Percentiles rank a stretch among this genome's conserved stretches.
phyloP scores from a whole-genome alignment of 768 basidiomycete genomes.

The Suillus sp. region DNA sequence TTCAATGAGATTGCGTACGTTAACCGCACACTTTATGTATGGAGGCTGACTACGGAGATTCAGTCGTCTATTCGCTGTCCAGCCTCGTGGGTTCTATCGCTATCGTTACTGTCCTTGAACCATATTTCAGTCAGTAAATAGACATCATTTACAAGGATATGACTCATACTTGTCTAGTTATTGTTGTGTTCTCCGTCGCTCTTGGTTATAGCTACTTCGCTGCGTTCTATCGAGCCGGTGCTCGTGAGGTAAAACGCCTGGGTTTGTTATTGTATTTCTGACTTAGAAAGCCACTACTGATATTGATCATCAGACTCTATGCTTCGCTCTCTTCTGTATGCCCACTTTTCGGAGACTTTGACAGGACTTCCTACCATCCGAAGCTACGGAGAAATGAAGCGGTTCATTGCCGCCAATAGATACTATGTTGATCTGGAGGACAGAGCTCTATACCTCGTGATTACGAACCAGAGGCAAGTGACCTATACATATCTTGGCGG shows the following conservation, averaged over 20 bases:
- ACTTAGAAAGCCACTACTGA: not conserved
- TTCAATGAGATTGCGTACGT: constrained; percentile 55
- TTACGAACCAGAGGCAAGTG: constrained; percentile 62
- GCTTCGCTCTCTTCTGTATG: constrained; percentile 73
- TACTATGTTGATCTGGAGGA: constrained; percentile 75
- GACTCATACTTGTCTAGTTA: constrained; percentile 38
- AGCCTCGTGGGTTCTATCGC: constrained; percentile 54
- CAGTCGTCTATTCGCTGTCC: constrained; percentile 53
- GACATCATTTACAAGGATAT: not conserved
- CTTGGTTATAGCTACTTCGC: constrained; percentile 67
- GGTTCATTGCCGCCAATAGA: constrained; percentile 67
- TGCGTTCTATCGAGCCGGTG: constrained; percentile 67
- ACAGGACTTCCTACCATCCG: constrained; percentile 72
- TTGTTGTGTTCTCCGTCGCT: constrained; percentile 52
- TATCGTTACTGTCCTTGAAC: constrained; percentile 58
- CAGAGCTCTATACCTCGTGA: constrained; percentile 66
- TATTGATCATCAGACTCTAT: constrained; percentile 52
- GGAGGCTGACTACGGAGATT: constrained; percentile 8
- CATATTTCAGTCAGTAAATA: constrained; percentile 56
- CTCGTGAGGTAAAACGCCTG: constrained; percentile 68
- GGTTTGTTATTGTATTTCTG: constrained; percentile 24
- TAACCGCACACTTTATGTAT: not conserved
- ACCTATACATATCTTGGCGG: constrained; percentile 4
- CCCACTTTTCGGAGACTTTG: constrained; percentile 77
- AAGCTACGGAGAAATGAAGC: constrained; percentile 63